Evolutionary conservation across 1,139 yeast genomes (phyloP).

Genomic region (Nakaseomyces glabratus): DNA sequence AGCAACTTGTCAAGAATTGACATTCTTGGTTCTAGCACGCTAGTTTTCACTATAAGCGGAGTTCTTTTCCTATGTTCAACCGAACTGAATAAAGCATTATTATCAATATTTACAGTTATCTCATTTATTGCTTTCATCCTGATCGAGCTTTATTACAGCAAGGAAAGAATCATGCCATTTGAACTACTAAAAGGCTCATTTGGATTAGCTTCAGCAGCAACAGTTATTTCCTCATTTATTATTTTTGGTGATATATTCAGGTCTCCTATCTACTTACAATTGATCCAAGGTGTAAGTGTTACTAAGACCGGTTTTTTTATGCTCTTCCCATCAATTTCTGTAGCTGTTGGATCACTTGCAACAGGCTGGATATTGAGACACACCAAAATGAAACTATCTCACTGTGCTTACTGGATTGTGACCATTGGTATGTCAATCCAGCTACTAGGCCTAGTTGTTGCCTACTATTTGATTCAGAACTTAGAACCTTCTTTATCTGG

Average conservation of each 20-base stretch:
- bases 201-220: constrained; percentile 25
- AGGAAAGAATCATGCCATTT: constrained; percentile 29
- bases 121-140: constrained; percentile 20
- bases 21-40: constrained; percentile 57
- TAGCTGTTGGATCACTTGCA: constrained; percentile 51
- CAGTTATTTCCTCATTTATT: constrained; percentile 27
- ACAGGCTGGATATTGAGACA: constrained; percentile 41
- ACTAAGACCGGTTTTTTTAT: constrained; percentile 45
- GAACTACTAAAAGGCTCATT: constrained; percentile 25
- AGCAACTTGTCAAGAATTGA: constrained; percentile 58
- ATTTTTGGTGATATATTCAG: constrained; percentile 38
- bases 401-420: constrained; percentile 24
- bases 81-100: constrained; percentile 14
- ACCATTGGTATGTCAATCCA: constrained; percentile 20
- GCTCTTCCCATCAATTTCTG: constrained; percentile 39
- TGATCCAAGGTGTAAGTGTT: constrained; percentile 43
- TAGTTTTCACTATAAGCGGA: constrained; percentile 48
- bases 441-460: constrained; percentile 19
- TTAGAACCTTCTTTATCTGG: constrained; percentile 17
- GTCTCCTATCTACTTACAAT: constrained; percentile 45
- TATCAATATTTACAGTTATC: constrained; percentile 15
- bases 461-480: constrained; percentile 15
- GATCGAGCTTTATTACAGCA: constrained; percentile 25
- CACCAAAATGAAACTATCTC: constrained; percentile 23
- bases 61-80: constrained; percentile 37